Evolutionary conservation across 2,329 filamentous ascomycete genomes (phyloP).

Genomic region (Pyrenophora teres): DNA sequence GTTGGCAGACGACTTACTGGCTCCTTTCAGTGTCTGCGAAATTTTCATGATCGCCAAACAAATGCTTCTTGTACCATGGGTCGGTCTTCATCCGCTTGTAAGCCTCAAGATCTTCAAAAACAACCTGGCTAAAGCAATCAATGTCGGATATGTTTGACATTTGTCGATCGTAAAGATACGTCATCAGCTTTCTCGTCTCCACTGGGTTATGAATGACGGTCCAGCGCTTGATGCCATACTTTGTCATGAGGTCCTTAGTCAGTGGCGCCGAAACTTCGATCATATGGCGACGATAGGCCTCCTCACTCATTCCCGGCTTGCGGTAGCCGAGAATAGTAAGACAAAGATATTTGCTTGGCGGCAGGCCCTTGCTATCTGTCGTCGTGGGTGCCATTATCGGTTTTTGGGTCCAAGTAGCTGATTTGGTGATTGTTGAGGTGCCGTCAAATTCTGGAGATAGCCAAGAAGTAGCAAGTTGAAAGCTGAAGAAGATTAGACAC

Average conservation of each 20-base stretch:
- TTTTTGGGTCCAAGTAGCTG: background rate
- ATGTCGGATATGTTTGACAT: conserved; percentile 57
- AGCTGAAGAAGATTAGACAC: too few relatives aligned
- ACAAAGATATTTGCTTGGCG: conserved; percentile 43
- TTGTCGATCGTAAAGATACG: conserved; percentile 51
- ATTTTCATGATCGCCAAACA: conserved; percentile 54
- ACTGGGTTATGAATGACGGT: conserved; percentile 52
- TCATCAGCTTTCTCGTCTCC: conserved; percentile 44
- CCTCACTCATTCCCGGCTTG: conserved; percentile 55
- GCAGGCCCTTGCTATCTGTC: background rate
- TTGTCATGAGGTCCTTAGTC: conserved; percentile 55
- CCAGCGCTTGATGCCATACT: conserved; percentile 56
- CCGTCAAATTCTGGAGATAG: too few relatives aligned
- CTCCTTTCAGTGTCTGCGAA: conserved; percentile 57
- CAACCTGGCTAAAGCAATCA: conserved; percentile 57
- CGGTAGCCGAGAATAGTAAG: conserved; percentile 57
- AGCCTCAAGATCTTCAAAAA: conserved; percentile 53
- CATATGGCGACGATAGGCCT: conserved; percentile 57
- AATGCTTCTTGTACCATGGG: conserved; percentile 54
- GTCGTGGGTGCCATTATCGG: background rate
- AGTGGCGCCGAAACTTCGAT: conserved; percentile 53
- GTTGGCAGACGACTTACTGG: conserved; percentile 28
- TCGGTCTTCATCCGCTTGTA: conserved; percentile 57
- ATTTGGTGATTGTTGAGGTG: background rate
- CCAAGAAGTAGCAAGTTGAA: too few relatives aligned